Conservation (phyloP, 2,329 filamentous ascomycete species). For the Tolypocladium ovalisporum region DNA sequence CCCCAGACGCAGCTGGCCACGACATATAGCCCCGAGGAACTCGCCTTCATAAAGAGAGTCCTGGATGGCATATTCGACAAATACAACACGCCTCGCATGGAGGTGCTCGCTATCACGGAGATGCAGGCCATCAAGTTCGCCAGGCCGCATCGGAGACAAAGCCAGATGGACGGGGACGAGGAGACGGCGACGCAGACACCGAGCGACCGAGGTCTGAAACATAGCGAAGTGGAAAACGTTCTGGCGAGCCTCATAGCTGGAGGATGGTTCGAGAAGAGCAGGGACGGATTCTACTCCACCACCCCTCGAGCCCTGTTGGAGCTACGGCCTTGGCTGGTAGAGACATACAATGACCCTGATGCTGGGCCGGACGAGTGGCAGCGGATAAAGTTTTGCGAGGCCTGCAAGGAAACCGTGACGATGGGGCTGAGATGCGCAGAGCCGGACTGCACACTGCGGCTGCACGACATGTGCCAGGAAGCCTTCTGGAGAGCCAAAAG, state of each 20-base stretch:
- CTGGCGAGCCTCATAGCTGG: conserved; percentile 61
- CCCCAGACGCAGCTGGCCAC: conserved; percentile 80
- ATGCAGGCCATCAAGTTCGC: conserved; percentile 69
- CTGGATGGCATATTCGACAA: conserved; percentile 88
- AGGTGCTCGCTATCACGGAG: conserved; percentile 71
- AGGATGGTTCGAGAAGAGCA: conserved; percentile 74
- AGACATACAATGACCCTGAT: conserved; percentile 74
- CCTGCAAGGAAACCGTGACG: conserved; percentile 84
- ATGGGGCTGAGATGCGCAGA: conserved; percentile 67
- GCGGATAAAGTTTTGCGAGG: conserved; percentile 76
- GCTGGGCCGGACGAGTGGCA: conserved; percentile 51
- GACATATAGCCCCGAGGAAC: conserved; percentile 68
- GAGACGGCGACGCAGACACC: conserved; percentile 22
- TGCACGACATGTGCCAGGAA: conserved; percentile 68
- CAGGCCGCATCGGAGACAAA: conserved; percentile 32
- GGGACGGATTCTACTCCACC: conserved; percentile 61
- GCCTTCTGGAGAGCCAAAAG: conserved; percentile 60
- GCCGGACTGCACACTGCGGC: conserved; percentile 53
- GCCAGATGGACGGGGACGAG: conserved; percentile 15
- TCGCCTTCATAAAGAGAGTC: conserved; percentile 77
- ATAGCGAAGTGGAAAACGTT: conserved; percentile 65
- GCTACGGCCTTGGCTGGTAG: conserved; percentile 71
- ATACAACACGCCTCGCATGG: conserved; percentile 68
- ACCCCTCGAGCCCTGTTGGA: conserved; percentile 75
- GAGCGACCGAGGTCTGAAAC: conserved; percentile 51